Conservation (phyloP, 176 grass and related monocot species). For the Triticum aestivum region DNA sequence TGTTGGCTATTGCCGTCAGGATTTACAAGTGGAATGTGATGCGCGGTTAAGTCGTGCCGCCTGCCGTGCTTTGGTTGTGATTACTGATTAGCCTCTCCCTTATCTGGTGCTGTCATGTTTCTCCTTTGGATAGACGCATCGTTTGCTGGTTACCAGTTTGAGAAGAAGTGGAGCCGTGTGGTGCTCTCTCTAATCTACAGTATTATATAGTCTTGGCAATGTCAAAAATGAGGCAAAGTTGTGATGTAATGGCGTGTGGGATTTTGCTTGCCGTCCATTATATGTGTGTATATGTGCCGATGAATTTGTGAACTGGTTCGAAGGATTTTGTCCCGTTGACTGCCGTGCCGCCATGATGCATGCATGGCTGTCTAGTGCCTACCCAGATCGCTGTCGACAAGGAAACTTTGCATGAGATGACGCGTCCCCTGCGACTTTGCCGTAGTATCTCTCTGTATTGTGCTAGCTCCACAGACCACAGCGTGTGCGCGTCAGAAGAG, state of each 20-base stretch:
- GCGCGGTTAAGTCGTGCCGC: background rate
- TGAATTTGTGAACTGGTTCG: background rate
- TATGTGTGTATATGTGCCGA: background rate
- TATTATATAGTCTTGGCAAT: background rate
- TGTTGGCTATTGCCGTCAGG: background rate
- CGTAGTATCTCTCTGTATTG: no score
- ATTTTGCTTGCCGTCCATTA: background rate
- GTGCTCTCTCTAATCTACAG: background rate
- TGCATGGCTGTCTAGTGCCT: no score
- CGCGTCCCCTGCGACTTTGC: no score
- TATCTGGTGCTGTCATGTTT: background rate
- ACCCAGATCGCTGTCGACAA: no score
- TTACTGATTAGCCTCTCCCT: background rate
- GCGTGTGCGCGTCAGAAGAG: no score
- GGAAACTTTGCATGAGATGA: no score
- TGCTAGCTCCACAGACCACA: no score
- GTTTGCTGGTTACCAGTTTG: background rate
- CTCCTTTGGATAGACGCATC: background rate
- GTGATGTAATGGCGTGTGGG: background rate
- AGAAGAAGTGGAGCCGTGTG: constrained; percentile 7
- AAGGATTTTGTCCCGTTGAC: constrained; percentile 4
- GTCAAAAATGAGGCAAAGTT: background rate
- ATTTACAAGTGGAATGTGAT: background rate
- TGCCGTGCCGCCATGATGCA: no score
- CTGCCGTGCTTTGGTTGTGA: background rate